These are phyloP conservation scores for Metschnikowia bowlesiae DNA, from an alignment of 805 yeast species.

Conservation along the genomic window DNA sequence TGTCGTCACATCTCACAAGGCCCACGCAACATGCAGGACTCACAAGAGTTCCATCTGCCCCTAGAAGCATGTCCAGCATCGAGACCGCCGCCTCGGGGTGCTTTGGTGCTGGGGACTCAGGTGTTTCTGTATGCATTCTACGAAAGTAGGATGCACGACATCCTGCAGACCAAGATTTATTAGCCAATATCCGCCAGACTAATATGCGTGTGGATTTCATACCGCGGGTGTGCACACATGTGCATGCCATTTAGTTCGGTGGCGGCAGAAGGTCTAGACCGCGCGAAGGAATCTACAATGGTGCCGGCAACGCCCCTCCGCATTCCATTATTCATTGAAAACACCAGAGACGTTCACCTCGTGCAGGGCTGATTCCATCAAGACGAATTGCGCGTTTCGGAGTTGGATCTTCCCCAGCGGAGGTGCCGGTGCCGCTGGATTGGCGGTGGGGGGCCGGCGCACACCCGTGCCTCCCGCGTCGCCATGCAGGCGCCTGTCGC, in stretches of 20 bases:
- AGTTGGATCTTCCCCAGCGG: too few species aligned
- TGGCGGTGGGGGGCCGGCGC: not conserved
- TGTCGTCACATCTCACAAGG: too few species aligned
- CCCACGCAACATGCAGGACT: too few species aligned
- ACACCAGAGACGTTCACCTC: not conserved
- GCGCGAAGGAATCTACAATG: not conserved
- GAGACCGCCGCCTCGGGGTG: too few species aligned
- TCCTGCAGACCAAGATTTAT: not conserved
- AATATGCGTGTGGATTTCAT: not conserved
- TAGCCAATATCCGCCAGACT: not conserved
- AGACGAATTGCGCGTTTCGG: not conserved
- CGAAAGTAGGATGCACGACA: too few species aligned
- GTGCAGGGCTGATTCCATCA: not conserved
- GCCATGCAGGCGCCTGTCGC: too few species aligned
- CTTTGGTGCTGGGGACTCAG: too few species aligned
- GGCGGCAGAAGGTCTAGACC: constrained; percentile 2
- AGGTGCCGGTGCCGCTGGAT: too few species aligned
- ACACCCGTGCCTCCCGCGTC: not conserved
- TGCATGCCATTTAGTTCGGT: not conserved
- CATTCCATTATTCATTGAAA: not conserved
- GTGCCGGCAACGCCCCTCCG: not conserved
- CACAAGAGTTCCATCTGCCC: too few species aligned
- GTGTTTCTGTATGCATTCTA: too few species aligned
- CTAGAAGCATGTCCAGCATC: too few species aligned
- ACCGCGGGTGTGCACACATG: not conserved